A percentile compares a stretch with the other conserved stretches of the same genome.
Evolutionary conservation across 176 grass and related monocot species (phyloP).

Genomic region (Lolium multiflorum): DNA sequence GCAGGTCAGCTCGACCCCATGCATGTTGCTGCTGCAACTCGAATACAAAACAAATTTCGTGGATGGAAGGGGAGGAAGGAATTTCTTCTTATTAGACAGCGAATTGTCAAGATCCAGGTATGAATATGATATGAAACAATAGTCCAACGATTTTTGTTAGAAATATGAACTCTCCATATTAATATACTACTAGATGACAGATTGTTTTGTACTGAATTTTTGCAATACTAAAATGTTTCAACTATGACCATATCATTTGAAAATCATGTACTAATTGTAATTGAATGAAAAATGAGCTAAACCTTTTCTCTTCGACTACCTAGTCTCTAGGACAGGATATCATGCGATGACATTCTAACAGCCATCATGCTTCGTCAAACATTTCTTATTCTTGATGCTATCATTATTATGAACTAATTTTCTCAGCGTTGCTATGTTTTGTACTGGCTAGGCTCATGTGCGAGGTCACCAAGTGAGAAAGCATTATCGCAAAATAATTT

Average conservation of each 20-base stretch:
- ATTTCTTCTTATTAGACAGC: slow-evolving; percentile 82
- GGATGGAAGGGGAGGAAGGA: slow-evolving; percentile 95
- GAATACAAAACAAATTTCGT: slow-evolving; percentile 95
- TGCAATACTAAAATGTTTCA: slow-evolving; percentile 22
- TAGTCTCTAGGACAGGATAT: slow-evolving; percentile 10
- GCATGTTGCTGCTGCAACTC: slow-evolving; percentile 75
- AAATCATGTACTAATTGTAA: slow-evolving; percentile 14
- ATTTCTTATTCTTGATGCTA: neutral
- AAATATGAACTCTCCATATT: slow-evolving; percentile 10
- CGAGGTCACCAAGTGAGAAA: slow-evolving; percentile 97
- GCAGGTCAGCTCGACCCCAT: slow-evolving; percentile 62
- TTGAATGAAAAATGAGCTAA: neutral
- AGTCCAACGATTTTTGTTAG: neutral
- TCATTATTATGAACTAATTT: slow-evolving; percentile 7
- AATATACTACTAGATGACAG: neutral
- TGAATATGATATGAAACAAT: slow-evolving; percentile 26
- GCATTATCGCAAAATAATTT: slow-evolving; percentile 87
- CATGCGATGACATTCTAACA: slow-evolving; percentile 5
- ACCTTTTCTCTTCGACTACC: neutral
- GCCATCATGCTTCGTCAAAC: neutral
- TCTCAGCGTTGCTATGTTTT: slow-evolving; percentile 32
- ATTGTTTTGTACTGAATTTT: slow-evolving; percentile 1
- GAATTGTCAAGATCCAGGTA: slow-evolving; percentile 97
- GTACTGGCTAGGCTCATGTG: slow-evolving; percentile 79
- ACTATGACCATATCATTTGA: neutral